Percentiles rank a stretch among this genome's conserved stretches.
Evolutionary conservation across 805 yeast genomes (phyloP).

Genomic region (Wickerhamomyces chambardii): DNA sequence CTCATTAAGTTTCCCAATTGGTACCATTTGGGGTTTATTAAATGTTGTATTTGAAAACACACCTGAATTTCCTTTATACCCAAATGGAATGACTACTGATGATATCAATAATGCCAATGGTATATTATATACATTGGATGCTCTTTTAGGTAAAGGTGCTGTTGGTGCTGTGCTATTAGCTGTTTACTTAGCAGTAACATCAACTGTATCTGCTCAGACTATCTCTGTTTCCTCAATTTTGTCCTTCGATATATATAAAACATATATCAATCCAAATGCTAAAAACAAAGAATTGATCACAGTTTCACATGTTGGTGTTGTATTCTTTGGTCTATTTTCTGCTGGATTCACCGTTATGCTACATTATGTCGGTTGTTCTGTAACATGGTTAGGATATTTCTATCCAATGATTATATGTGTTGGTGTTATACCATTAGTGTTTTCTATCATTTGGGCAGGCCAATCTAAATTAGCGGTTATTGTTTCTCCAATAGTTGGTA

Average conservation of each 20-base stretch:
- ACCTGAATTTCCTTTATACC: slow-evolving; percentile 75
- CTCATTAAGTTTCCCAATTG: slow-evolving; percentile 76
- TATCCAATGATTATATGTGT: slow-evolving; percentile 89
- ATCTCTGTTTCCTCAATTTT: slow-evolving; percentile 80
- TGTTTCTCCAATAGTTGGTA: slow-evolving; percentile 77
- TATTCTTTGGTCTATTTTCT: slow-evolving; percentile 54
- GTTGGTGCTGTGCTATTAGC: slow-evolving; percentile 74
- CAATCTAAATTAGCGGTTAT: slow-evolving; percentile 67
- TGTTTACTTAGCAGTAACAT: slow-evolving; percentile 88
- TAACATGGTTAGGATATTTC: slow-evolving; percentile 81
- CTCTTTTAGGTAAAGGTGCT: slow-evolving; percentile 81
- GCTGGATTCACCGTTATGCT: slow-evolving; percentile 80
- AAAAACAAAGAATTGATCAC: slow-evolving; percentile 61
- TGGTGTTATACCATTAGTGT: slow-evolving; percentile 71
- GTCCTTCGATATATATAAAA: slow-evolving; percentile 80
- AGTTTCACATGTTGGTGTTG: slow-evolving; percentile 60
- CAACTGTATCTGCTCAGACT: slow-evolving; percentile 87
- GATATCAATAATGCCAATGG: slow-evolving; percentile 80
- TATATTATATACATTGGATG: slow-evolving; percentile 60
- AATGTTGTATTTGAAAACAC: slow-evolving; percentile 63
- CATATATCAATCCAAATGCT: slow-evolving; percentile 74
- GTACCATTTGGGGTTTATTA: slow-evolving; percentile 84
- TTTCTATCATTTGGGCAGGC: slow-evolving; percentile 53
- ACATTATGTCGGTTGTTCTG: slow-evolving; percentile 70
- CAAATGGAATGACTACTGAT: slow-evolving; percentile 49